Base-by-base conservation (phyloP, 2,329 filamentous ascomycete genomes). In the Cercospora sp. region DNA sequence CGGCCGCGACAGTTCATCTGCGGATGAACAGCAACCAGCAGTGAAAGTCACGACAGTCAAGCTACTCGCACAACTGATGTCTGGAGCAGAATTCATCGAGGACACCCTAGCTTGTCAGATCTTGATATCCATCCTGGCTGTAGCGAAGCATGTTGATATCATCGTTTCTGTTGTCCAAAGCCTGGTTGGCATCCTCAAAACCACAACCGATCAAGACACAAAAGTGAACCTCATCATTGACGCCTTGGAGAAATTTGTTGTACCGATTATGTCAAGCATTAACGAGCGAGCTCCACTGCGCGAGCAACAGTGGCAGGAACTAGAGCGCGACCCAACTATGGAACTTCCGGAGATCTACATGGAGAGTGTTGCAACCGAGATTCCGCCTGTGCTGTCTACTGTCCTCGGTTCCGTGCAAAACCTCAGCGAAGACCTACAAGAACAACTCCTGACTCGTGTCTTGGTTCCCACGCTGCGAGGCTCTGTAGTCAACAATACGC, bases 31-130 rank as follows among this genome's bases (percentile, higher is more conserved):
- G n/a, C 63, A n/a, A 26, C 67, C 75, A 0, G 66, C 71, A 16
- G 69, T 82, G 58, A 83, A 83, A 64, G 72, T 82, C 3, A 82
- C 80, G 0, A 83, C 81, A 1, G 75, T 81, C 57, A 83, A 83
- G 61, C 74, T 79, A 51, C 74, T 83, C 1, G 79, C 80, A 1
- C 77, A 82, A 66, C 63, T 82, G 3, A 71, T 83, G 16, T 67
- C 77, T 5, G 69, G 74, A 9, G 72, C 78, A 0, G 69, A 75
- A 0, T 80, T 78, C 40, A 72, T 82, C 9, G 75, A 77, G 5
- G 71, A 77, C 16, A 64, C 73, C 0, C 71, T 72, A 16, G 69
- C 79, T 1, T 60, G 80, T 4, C 73, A 75, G 0, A 68, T 81
- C 0, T 71, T 83, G 5, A 60, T 71, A 1, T 70, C 68, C 4